Evolutionary conservation across 306 rosid genomes (phyloP), one percentile per base, ranked within the genome.

Genomic region (Sicyos edulis): DNA sequence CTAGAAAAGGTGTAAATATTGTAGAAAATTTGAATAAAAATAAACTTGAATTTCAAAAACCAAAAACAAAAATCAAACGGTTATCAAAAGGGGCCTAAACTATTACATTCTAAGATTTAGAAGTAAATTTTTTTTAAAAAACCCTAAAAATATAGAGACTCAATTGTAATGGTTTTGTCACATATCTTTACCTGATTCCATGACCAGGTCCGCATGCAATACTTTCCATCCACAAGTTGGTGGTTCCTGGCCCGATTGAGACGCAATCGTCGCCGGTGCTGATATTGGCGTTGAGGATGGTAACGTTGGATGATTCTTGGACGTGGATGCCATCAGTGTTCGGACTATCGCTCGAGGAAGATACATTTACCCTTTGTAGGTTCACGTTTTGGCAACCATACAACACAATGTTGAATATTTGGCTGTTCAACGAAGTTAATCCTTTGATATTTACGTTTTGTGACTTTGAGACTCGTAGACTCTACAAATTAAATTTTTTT

Each of bases 191-290:
- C 69, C 69, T 62, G 16, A 62, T n/a, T 62, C 69, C 51, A 5
- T 62, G 69, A 1, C 69, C 69, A 9, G 69, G 69, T 62, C 69
- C 69, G 37, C 69, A 62, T 16, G 14, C 11, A 16, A 62, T n/a
- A 10, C 11, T 62, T 34, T 62, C 51, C 1, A 62, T 62, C 69
- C 69, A 62, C 8, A 62, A 34, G 24, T 62, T 62, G 50, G 50
- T 8, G 2, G 69, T 62, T 3, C 69, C 69, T 0, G 24, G 69
- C 0, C 69, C 69, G 8, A 62, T 62, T 9, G 69, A 62, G 50
- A 62, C 40, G 69, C 69, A 62, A 26, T 62, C 69, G 22, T 62
- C 69, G 6, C 69, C 51, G 1, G 49, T 37, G 22, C 69, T 14
- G 4, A 62, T 34, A 24, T 0, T 34, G 3, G 69, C 1, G 50